Evolutionary conservation across 2,329 filamentous ascomycete genomes (phyloP), one percentile per base, ranked within the genome.

Genomic region (Fusarium sp.): DNA sequence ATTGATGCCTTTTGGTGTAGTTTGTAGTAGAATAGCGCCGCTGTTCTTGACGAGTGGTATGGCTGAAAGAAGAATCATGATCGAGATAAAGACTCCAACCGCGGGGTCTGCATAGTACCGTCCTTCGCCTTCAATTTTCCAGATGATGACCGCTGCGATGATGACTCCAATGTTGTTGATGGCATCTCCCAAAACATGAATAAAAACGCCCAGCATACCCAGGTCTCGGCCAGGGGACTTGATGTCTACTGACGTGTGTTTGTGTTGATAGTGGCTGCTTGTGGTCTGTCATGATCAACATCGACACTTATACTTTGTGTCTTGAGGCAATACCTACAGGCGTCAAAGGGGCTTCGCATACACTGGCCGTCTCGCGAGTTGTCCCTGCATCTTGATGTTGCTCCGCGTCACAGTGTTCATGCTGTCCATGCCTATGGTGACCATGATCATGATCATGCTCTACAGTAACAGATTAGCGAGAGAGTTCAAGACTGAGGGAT

Each of bases 161-260:
- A 93, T 93, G 62, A 94, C 91, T 12, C 91, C 91, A 13, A 93
- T 77, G 71, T 94, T 94, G 80, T 93, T 94, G 67, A 91, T 83
- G 7, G 90, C 90, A 73, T 94, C 92, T 31, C 91, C 89, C 4
- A 92, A 74, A 26, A 94, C 86, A 73, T 94, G 92, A 16, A 92
- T 79, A 13, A 94, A 75, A 2, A 92, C 90, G 3, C 89, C 91
- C 65, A 91, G 80, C 83, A 93, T 90, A 13, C 89, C 90, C n/a
- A 94, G 81, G 74, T 94, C 89, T 60, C 83, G 83, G 2, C 82
- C 82, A 1, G 80, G 81, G 16, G 66, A 42, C 25, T 34, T 50
- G 7, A 76, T 62, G 21, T 74, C 72, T 19, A 76, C 58, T 10
- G 74, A 66, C 18, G 77, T 78, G 68, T 88, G 86, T 5, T 82